Base-by-base conservation (phyloP, 1,284 basidiomycete genomes). In the Naganishia sp. region DNA sequence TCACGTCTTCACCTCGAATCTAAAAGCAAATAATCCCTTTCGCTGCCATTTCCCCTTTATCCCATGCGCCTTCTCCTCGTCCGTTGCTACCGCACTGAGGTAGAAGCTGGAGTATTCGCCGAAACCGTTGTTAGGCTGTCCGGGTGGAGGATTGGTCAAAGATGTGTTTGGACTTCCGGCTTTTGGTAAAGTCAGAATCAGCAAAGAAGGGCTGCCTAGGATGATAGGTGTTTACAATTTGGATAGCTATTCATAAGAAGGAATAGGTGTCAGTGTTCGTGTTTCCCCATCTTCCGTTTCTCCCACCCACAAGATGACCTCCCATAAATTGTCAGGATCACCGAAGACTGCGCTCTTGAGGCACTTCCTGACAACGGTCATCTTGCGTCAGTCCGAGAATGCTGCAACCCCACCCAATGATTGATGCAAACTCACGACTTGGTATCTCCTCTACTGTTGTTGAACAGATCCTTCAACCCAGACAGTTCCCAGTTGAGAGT, bases 1-100 rank as follows among this genome's bases (percentile, higher is more conserved):
- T 66, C 70, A 87, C 87, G 84, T 87, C 75, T 85, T 85, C 71
- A 94, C 82, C 75, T 92, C 90, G 74, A 94, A 92, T 68, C 84
- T 87, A 77, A 94, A 94, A 74, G 87, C 89, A 80, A 86, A 93
- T 23, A 88, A 79, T 1, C 91, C 91, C 68, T 90, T 88, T n/a
- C 91, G 85, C 16, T 84, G 79, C 91, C 91, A 94, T 78, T 84
- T 87, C 69, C 84, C 83, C 69, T 89, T 85, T 18, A 87, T 76
- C 0, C 86, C 83, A 33, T 79, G 83, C 63, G 90, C 88, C 69
- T 84, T 87, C 76, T 92, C 90, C 70, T 87, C 86, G n/a, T 82
- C 76, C 0, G 89, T 90, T 7, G 90, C 90, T 87, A 89, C 66
- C 21, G 50, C 67, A 55, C n/a, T 45, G 36, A 92, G 82, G 75